Conservation (phyloP, 2,329 filamentous ascomycete genomes). For the Colletotrichum cuscutae region DNA sequence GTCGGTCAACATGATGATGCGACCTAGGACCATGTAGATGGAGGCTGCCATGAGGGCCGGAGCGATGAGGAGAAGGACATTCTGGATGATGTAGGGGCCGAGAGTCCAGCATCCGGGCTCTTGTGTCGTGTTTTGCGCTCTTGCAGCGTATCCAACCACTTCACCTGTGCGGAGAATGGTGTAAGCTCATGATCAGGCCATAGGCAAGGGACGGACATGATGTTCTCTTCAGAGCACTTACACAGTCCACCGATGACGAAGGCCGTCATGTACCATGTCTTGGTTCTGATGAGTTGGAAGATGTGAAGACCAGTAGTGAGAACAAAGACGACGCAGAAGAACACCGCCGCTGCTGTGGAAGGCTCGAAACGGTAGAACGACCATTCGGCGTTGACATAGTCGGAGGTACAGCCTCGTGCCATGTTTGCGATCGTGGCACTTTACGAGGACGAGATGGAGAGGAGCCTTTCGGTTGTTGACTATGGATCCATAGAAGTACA, state of each 20-base stretch:
- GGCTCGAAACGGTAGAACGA: conserved; percentile 33
- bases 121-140: conserved; percentile 21
- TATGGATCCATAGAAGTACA: too few species aligned
- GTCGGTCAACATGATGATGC: conserved; percentile 50
- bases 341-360: conserved; percentile 23
- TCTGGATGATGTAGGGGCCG: conserved; percentile 52
- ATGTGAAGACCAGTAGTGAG: conserved; percentile 22
- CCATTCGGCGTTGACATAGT: conserved; percentile 21
- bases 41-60: conserved; percentile 56
- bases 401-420: conserved; percentile 12
- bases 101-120: conserved; percentile 51
- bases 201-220: too few species aligned
- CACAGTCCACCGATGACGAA: conserved; percentile 32
- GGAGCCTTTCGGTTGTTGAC: background rate
- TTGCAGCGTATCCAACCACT: conserved; percentile 23
- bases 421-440: background rate
- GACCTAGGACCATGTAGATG: conserved; percentile 59
- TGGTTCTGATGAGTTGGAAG: conserved; percentile 20
- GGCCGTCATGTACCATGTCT: conserved; percentile 33
- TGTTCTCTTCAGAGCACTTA: background rate
- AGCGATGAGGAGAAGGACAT: conserved; percentile 48
- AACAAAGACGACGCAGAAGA: conserved; percentile 26
- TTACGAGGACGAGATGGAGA: background rate
- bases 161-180: conserved; percentile 14
- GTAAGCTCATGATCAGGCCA: background rate